Evolutionary conservation across 1,139 yeast genomes (phyloP), one percentile per base, ranked within the genome.

Genomic region (Yueomyces sp.): DNA sequence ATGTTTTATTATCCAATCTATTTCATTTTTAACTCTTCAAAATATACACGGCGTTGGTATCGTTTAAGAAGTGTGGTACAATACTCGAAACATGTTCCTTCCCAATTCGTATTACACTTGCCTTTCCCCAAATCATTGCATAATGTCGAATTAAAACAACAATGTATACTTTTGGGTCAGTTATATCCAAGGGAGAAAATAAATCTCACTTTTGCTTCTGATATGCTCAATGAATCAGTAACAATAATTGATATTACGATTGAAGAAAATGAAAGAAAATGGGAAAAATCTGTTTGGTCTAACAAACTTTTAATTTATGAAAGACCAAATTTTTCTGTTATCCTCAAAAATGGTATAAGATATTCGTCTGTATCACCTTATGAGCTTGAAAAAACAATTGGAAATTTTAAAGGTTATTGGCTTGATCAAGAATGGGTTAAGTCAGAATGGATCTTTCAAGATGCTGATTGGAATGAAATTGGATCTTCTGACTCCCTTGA

Each of bases 181-280:
- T 32, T 49, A 26, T 47, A 47, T 35, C 49, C 51, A 5, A 27
- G 43, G 37, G 42, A 42, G 9, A 29, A 29, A 2, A 29, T 29
- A 8, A 29, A 29, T 6, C 9, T 29, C 8, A 29, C 6, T 29
- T 8, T 29, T 29, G 9, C 2, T 8, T 29, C 8, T 8, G 9
- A 29, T 29, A 8, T 29, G 9, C 9, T 29, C 27, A 38, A 9
- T 27, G 38, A 31, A 28, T 36, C 39, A 6, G 36, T 47, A 11
- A 42, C 45, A 11, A 43, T 50, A 5, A 45, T 56, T 4, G 56
- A 54, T 41, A 39, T 54, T 12, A 38, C 41, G 9, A 43, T 56
- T 12, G 40, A 49, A 29, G 60, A 56, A 45, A 57, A 56, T 42
- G 56, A 59, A 42, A 47, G 64, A 35, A 57, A 57, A 44, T 58